A percentile compares a stretch with the other conserved stretches of the same genome.
Conservation (phyloP, 2,329 filamentous ascomycete genomes). For the Aureobasidium subglaciale region DNA sequence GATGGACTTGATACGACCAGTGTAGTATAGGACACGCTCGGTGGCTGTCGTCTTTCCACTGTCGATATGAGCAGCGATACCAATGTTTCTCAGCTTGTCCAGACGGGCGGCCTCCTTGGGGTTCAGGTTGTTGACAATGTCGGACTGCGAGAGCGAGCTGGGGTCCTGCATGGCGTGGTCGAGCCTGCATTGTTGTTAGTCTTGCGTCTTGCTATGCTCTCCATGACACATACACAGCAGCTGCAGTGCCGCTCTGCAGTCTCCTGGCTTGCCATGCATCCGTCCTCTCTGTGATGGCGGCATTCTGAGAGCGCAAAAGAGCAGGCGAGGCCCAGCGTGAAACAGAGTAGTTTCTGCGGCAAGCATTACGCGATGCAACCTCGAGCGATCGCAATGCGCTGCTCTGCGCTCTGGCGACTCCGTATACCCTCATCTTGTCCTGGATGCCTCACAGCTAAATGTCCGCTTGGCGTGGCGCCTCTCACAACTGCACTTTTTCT, state of each 20-base stretch:
- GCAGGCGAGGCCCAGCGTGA: constrained; percentile 17
- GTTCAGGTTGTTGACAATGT: constrained; percentile 72
- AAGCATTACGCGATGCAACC: constrained; percentile 15
- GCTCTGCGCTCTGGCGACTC: constrained; percentile 17
- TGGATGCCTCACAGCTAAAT: neutral
- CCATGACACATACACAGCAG: constrained; percentile 21
- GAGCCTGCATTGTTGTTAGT: constrained; percentile 29
- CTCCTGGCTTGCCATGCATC: constrained; percentile 21
- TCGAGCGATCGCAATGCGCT: constrained; percentile 18
- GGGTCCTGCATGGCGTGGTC: constrained; percentile 54
- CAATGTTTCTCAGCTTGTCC: constrained; percentile 85
- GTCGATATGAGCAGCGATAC: constrained; percentile 97
- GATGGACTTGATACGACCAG: constrained; percentile 90
- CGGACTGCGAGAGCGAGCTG: constrained; percentile 51
- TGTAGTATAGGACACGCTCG: constrained; percentile 96
- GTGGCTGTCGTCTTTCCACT: constrained; percentile 96
- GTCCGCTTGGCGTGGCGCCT: constrained; percentile 10
- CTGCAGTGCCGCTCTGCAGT: constrained; percentile 23
- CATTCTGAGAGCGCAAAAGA: constrained; percentile 7
- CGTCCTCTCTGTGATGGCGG: neutral
- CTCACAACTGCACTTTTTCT: constrained; percentile 9
- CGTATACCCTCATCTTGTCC: constrained; percentile 18
- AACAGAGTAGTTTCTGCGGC: constrained; percentile 7
- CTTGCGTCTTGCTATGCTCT: neutral
- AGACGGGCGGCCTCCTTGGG: constrained; percentile 72